Conservation (phyloP, 2,329 filamentous ascomycete genomes). For the Leptographium radiaticola region DNA sequence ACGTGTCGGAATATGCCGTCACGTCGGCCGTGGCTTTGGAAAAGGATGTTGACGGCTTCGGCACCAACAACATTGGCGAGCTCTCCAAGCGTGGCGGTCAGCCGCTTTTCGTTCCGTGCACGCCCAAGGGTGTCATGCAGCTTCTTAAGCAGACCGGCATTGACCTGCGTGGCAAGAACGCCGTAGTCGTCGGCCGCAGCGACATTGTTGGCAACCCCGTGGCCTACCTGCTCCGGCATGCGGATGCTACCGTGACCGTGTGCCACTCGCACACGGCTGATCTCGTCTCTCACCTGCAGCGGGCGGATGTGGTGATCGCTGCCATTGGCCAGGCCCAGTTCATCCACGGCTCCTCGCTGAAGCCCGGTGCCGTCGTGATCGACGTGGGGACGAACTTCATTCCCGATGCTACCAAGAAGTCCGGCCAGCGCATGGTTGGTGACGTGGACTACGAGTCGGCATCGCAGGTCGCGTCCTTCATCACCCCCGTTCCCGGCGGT, state of each 20-base stretch:
- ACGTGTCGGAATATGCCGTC: conserved; percentile 80
- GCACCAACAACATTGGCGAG: conserved; percentile 87
- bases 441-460: conserved; percentile 90
- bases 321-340: conserved; percentile 82
- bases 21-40: conserved; percentile 84
- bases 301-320: conserved; percentile 79
- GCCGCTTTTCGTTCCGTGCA: conserved; percentile 87
- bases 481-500: conserved; percentile 92
- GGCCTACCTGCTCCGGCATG: conserved; percentile 88
- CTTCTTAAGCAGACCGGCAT: conserved; percentile 75
- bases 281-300: conserved; percentile 61
- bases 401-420: conserved; percentile 78
- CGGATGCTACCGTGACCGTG: conserved; percentile 90
- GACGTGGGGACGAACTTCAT: conserved; percentile 98
- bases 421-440: conserved; percentile 80
- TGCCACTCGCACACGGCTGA: conserved; percentile 82
- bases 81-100: conserved; percentile 87
- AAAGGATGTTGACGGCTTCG: conserved; percentile 98
- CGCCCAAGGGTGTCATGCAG: conserved; percentile 93
- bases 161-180: conserved; percentile 76
- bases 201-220: conserved; percentile 97
- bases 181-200: conserved; percentile 86
- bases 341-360: conserved; percentile 91
- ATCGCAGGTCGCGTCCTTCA: conserved; percentile 72
- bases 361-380: conserved; percentile 88